phyloP scores from a whole-genome alignment of 75 land plant species.

The Adiantum capillusveneris region DNA sequence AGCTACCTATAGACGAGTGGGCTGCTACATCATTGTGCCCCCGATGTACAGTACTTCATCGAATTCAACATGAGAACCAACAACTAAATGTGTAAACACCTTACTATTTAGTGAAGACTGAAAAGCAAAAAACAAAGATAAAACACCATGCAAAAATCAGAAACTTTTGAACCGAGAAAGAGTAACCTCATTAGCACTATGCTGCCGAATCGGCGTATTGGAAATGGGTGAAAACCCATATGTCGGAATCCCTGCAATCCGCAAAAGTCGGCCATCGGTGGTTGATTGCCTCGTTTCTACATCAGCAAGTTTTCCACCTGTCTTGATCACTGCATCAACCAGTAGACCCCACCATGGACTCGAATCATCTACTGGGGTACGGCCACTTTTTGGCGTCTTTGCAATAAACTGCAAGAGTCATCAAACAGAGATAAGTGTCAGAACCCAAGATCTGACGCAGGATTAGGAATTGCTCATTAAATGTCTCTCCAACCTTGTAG shows the following conservation, averaged over 20 bases:
- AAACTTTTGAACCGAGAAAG: no score
- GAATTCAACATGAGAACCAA: no score
- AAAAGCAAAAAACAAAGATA: no score
- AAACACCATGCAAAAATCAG: no score
- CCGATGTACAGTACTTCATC: no score
- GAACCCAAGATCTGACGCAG: not conserved
- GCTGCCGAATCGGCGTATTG: constrained; percentile 9
- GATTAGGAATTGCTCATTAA: no score
- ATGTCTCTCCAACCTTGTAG: constrained; percentile 41
- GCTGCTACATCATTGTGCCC: no score
- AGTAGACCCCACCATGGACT: constrained; percentile 89
- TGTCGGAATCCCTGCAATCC: constrained; percentile 68
- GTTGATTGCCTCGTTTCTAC: constrained; percentile 84
- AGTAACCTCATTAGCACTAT: constrained; percentile 9
- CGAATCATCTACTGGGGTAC: constrained; percentile 50
- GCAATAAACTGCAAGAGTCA: no score
- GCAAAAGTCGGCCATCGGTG: constrained; percentile 73
- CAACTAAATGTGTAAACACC: no score
- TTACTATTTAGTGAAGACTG: no score
- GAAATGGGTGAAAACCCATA: constrained; percentile 86
- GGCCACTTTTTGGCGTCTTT: constrained; percentile 20
- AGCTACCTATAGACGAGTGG: no score
- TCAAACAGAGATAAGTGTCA: not conserved
- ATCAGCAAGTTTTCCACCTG: constrained; percentile 53
- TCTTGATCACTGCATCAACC: constrained; percentile 53